These are phyloP conservation scores for Agrocybe pediades DNA, from an alignment of 768 basidiomycete genomes.

Conservation along the genomic window DNA sequence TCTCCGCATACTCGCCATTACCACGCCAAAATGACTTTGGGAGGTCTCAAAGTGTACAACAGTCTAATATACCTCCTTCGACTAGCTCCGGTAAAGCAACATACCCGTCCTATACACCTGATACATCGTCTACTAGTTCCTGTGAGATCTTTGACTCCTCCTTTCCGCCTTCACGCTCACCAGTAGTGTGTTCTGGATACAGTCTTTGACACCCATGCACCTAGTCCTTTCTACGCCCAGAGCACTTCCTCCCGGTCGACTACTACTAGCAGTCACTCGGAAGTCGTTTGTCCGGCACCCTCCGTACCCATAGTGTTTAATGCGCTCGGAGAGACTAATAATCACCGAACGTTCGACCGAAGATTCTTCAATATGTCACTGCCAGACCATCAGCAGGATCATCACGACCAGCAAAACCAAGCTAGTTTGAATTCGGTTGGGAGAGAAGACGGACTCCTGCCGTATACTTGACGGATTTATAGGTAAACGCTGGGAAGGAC, in stretches of 20 bases:
- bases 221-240: neutral
- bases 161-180: neutral
- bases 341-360: neutral
- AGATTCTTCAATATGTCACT: neutral
- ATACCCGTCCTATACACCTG: neutral
- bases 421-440: too few species aligned
- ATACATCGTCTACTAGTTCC: neutral
- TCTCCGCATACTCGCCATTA: neutral
- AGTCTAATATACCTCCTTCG: neutral
- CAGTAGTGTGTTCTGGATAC: neutral
- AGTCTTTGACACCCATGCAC: conserved; percentile 1
- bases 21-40: neutral
- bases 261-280: neutral
- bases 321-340: neutral
- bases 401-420: too few species aligned
- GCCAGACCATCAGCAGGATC: neutral
- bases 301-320: neutral
- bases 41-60: neutral
- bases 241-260: neutral
- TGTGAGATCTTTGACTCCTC: neutral
- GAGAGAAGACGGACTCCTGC: neutral
- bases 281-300: conserved; percentile 2
- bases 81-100: neutral
- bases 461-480: neutral
- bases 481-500: neutral